phyloP scores from a whole-genome alignment of 202 grass and related monocot species.

The Zoysia matrella region DNA sequence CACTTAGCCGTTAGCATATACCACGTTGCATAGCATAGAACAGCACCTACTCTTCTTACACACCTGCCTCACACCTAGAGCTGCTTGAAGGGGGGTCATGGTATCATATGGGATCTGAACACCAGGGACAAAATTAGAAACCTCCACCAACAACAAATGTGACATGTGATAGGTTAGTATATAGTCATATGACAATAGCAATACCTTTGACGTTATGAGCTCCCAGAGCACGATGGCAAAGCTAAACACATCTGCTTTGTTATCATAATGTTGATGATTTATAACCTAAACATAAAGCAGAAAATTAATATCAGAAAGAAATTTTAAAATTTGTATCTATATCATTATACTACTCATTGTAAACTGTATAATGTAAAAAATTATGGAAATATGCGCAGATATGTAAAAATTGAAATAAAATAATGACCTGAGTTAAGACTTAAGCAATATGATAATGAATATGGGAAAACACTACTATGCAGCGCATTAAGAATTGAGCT shows the following conservation, averaged over 20 bases:
- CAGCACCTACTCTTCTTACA: conserved; percentile 15
- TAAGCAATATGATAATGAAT: background rate
- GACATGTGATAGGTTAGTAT: background rate
- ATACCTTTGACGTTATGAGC: conserved; percentile 85
- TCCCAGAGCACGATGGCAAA: conserved; percentile 99
- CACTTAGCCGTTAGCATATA: conserved; percentile 17
- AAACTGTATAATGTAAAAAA: conserved; percentile 14
- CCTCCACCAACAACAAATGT: conserved; percentile 11
- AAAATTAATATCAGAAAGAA: conserved; percentile 34
- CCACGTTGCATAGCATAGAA: background rate
- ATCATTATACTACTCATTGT: conserved; percentile 4
- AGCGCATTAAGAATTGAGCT: conserved; percentile 13
- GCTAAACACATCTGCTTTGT: conserved; percentile 97
- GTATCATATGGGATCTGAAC: conserved; percentile 85
- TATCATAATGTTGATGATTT: conserved; percentile 94
- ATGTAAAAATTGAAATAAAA: background rate
- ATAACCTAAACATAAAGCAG: conserved; percentile 71
- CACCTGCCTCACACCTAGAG: conserved; percentile 87
- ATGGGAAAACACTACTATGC: conserved; percentile 13
- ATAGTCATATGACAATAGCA: background rate
- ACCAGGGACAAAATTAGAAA: conserved; percentile 20
- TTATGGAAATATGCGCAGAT: conserved; percentile 12
- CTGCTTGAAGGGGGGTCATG: conserved; percentile 93
- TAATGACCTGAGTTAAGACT: background rate
- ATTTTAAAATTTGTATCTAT: conserved; percentile 6